Evolutionary conservation across 768 basidiomycete species (phyloP).

Genomic region (Russula brevipes): DNA sequence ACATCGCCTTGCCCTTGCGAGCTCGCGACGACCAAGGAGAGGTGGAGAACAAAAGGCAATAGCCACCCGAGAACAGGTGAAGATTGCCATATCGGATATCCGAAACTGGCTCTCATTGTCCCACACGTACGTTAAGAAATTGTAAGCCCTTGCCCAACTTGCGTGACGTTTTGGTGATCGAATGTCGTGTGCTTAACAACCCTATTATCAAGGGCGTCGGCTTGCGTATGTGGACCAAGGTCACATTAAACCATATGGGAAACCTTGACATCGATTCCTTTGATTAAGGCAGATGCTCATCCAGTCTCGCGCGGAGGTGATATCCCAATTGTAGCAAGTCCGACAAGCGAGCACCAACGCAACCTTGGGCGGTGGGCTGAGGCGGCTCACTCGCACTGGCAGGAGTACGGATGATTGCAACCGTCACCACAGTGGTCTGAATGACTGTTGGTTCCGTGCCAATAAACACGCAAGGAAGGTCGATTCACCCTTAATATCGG

Average conservation of each 20-base stretch:
- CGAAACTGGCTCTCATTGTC: constrained; percentile 26
- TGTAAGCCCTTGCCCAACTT: too few species aligned
- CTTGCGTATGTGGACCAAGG: background rate
- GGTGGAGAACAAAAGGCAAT: constrained; percentile 49
- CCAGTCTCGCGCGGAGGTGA: constrained; percentile 52
- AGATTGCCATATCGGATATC: constrained; percentile 52
- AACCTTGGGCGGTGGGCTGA: constrained; percentile 37
- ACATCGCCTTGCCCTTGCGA: constrained; percentile 51
- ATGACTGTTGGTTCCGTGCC: constrained; percentile 35
- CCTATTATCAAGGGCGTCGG: constrained; percentile 52
- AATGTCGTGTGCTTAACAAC: constrained; percentile 45
- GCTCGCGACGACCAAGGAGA: constrained; percentile 62
- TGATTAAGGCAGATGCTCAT: constrained; percentile 60
- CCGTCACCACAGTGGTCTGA: too few species aligned
- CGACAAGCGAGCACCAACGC: background rate
- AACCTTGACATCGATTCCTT: background rate
- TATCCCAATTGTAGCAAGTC: constrained; percentile 43
- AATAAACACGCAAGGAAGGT: constrained; percentile 53
- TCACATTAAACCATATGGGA: background rate
- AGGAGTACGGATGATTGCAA: too few species aligned
- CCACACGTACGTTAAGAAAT: too few species aligned
- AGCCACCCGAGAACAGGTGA: constrained; percentile 46
- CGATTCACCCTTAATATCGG: constrained; percentile 33
- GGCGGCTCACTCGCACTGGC: too few species aligned
- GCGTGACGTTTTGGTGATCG: background rate